A percentile compares a stretch with the other conserved stretches of the same genome.
These are phyloP conservation scores for Rhododendron griersonianum DNA, from an alignment of 148 eudicot genomes.

Conservation along the genomic window DNA sequence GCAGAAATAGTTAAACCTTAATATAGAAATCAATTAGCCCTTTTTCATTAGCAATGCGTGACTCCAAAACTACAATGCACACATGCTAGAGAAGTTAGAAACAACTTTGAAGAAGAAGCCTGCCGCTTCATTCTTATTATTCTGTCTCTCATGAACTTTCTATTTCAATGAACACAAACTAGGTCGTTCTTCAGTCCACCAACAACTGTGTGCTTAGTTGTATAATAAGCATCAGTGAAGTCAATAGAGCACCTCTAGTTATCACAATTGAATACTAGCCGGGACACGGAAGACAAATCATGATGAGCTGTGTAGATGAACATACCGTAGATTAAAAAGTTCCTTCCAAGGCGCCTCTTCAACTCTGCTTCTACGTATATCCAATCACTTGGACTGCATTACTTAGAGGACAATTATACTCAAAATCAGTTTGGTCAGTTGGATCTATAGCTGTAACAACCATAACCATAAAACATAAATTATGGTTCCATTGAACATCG, in stretches of 20 bases:
- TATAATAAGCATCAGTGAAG: background rate
- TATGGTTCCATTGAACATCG: background rate
- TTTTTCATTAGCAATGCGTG: background rate
- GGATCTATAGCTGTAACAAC: background rate
- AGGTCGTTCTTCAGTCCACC: background rate
- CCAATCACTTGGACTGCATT: conserved; percentile 99
- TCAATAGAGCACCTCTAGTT: background rate
- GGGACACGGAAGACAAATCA: background rate
- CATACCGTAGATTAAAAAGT: conserved; percentile 83
- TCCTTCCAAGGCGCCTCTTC: conserved; percentile 83
- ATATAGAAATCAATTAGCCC: background rate
- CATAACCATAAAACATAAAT: background rate
- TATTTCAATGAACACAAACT: background rate
- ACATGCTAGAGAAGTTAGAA: background rate
- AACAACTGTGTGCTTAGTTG: background rate
- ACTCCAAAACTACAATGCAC: background rate
- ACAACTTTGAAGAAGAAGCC: background rate
- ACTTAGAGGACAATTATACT: conserved; percentile 18
- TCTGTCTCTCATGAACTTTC: background rate
- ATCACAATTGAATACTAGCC: background rate
- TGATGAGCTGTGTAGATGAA: background rate
- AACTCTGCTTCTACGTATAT: conserved; percentile 83
- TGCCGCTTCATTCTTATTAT: background rate
- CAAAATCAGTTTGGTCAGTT: conserved; percentile 15
- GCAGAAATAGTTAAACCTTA: conserved; percentile 12